Evolutionary conservation across 2,329 filamentous ascomycete genomes (phyloP).

Genomic region (Xylaria sp.): DNA sequence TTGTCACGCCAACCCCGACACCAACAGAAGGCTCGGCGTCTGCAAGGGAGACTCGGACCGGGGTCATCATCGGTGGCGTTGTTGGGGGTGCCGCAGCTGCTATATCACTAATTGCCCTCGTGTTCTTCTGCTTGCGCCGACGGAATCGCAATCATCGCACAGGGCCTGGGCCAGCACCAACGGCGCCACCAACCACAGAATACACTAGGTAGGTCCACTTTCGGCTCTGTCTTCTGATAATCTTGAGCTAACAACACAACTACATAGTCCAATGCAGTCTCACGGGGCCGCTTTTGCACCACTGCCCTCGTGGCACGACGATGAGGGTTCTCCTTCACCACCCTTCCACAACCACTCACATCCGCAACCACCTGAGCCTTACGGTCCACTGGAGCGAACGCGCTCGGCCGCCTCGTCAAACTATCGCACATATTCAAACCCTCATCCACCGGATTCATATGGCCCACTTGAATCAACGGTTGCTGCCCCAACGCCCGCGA

Average conservation of each 20-base stretch:
- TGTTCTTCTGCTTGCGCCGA: conserved; percentile 57
- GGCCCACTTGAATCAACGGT: conserved; percentile 27
- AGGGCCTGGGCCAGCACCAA: conserved; percentile 54
- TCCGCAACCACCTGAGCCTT: conserved; percentile 34
- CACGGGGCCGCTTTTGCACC: conserved; percentile 54
- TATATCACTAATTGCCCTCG: conserved; percentile 52
- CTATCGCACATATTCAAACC: conserved; percentile 28
- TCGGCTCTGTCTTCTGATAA: neutral
- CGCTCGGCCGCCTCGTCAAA: conserved; percentile 12
- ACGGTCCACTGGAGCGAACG: conserved; percentile 36
- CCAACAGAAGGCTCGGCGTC: conserved; percentile 5
- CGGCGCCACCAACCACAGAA: conserved; percentile 50
- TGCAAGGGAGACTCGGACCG: conserved; percentile 48
- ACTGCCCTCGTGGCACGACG: conserved; percentile 50
- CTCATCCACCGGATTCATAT: conserved; percentile 35
- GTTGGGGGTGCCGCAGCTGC: conserved; percentile 63
- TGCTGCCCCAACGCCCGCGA: conserved; percentile 25
- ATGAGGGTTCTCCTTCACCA: conserved; percentile 43
- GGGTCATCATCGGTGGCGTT: conserved; percentile 65
- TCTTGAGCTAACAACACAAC: conserved; percentile 21
- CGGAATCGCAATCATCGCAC: conserved; percentile 56
- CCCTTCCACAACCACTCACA: conserved; percentile 28
- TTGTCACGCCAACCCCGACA: conserved; percentile 19
- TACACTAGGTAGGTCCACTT: conserved; percentile 55
- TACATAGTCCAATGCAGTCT: conserved; percentile 46